phyloP scores from a whole-genome alignment of 305 asterid genomes.

The Rubia occidens region DNA sequence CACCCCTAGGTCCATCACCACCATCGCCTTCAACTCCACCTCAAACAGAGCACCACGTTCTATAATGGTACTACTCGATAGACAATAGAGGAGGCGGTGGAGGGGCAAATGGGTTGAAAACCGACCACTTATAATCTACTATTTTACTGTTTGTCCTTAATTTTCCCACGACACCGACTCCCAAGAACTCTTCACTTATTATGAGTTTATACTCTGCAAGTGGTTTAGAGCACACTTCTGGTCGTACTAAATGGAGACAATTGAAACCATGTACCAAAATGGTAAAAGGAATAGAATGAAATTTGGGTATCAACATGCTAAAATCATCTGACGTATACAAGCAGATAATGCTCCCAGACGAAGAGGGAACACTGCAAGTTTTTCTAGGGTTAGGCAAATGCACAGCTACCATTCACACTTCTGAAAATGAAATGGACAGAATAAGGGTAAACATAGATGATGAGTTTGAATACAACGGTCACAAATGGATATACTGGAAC shows the following conservation, averaged over 20 bases:
- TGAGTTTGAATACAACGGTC: slow-evolving; percentile 23
- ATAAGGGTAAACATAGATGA: not conserved
- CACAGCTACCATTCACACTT: slow-evolving; percentile 5
- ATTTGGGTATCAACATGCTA: slow-evolving; percentile 5
- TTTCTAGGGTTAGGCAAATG: slow-evolving; percentile 14
- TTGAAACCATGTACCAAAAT: not conserved
- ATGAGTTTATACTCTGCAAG: not conserved
- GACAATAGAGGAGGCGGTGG: no score
- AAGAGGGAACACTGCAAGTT: slow-evolving; percentile 1
- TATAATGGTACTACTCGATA: no score
- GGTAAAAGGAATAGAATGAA: slow-evolving; percentile 13
- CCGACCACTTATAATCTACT: no score
- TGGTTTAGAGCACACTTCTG: not conserved
- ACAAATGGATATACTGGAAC: not conserved
- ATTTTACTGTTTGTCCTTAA: no score
- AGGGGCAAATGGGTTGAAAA: no score
- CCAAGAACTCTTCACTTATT: no score
- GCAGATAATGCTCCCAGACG: slow-evolving; percentile 11
- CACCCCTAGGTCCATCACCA: no score
- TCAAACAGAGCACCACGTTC: no score
- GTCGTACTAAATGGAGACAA: not conserved
- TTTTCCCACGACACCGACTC: no score
- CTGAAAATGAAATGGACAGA: slow-evolving; percentile 2
- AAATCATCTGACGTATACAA: slow-evolving; percentile 18
- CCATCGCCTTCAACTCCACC: no score